Evolutionary conservation across 1,139 yeast genomes (phyloP).

Genomic region (Hansenula lynferdii): DNA sequence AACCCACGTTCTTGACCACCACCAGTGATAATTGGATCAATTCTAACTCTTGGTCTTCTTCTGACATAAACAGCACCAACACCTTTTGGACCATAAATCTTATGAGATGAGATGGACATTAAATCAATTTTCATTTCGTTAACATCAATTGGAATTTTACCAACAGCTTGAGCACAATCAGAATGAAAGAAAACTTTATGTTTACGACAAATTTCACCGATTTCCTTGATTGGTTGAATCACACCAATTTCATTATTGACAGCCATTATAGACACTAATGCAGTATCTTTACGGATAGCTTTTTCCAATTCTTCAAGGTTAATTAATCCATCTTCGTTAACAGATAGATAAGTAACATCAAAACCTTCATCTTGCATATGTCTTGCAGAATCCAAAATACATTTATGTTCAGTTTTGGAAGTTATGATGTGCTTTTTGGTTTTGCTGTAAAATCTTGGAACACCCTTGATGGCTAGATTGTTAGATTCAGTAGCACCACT

Average conservation of each 20-base stretch:
- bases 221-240: slow-evolving; percentile 91
- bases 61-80: slow-evolving; percentile 94
- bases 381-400: slow-evolving; percentile 94
- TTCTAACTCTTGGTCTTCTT: slow-evolving; percentile 97
- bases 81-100: slow-evolving; percentile 98
- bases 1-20: slow-evolving; percentile 99
- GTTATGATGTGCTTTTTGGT: slow-evolving; percentile 93
- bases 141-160: slow-evolving; percentile 90
- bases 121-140: slow-evolving; percentile 90
- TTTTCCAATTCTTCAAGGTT: slow-evolving; percentile 71
- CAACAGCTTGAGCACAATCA: slow-evolving; percentile 98
- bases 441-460: slow-evolving; percentile 85
- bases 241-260: slow-evolving; percentile 99
- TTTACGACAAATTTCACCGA: slow-evolving; percentile 81
- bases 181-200: slow-evolving; percentile 94
- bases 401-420: slow-evolving; percentile 95
- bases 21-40: slow-evolving; percentile 92
- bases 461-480: slow-evolving; percentile 93
- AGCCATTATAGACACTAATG: slow-evolving; percentile 91
- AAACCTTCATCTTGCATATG: slow-evolving; percentile 95
- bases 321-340: slow-evolving; percentile 73
- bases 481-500: slow-evolving; percentile 98
- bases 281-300: slow-evolving; percentile 89
- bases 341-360: slow-evolving; percentile 92
- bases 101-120: slow-evolving; percentile 92